Percentiles rank a stretch among this genome's conserved stretches.
Evolutionary conservation across 2,329 filamentous ascomycete genomes (phyloP).

Genomic region (Grosmannia penicillata): DNA sequence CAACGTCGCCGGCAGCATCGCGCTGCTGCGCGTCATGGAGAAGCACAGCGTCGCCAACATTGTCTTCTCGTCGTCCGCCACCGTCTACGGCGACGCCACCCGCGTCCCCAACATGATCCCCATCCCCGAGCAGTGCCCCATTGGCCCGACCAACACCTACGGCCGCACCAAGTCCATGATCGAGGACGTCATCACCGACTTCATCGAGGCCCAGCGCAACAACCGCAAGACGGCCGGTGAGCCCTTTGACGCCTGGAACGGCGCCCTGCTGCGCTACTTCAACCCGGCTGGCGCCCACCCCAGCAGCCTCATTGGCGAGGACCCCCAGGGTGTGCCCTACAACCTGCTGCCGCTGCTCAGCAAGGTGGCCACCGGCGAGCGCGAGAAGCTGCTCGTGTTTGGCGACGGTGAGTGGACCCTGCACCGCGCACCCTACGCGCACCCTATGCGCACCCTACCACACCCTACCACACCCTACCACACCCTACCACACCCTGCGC

Average conservation of each 20-base stretch:
- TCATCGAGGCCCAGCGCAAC: slow-evolving; percentile 73
- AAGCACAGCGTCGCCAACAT: slow-evolving; percentile 89
- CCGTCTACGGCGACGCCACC: slow-evolving; percentile 95
- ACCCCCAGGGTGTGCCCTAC: slow-evolving; percentile 88
- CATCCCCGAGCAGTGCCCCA: slow-evolving; percentile 91
- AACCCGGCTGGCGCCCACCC: slow-evolving; percentile 94
- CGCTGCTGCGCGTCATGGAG: slow-evolving; percentile 74
- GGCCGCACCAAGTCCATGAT: slow-evolving; percentile 91
- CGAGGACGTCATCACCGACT: slow-evolving; percentile 83
- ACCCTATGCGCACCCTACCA: no score
- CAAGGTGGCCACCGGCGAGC: slow-evolving; percentile 88
- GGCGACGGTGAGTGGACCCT: slow-evolving; percentile 77
- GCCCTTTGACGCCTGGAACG: slow-evolving; percentile 74
- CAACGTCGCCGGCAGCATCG: slow-evolving; percentile 87
- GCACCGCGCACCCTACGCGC: no score
- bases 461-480: no score
- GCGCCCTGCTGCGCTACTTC: slow-evolving; percentile 87
- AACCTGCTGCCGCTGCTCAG: slow-evolving; percentile 89
- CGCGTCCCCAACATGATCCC: slow-evolving; percentile 97
- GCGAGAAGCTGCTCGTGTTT: slow-evolving; percentile 88
- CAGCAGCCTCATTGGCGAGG: slow-evolving; percentile 93
- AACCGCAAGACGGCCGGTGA: slow-evolving; percentile 70
- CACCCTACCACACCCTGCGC: no score
- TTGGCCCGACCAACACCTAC: slow-evolving; percentile 94
- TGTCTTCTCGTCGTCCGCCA: slow-evolving; percentile 96